A percentile compares a stretch with the other conserved stretches of the same genome.
Evolutionary conservation across 139 green algal species (phyloP).

Genomic region (Penium margaritaceum): DNA sequence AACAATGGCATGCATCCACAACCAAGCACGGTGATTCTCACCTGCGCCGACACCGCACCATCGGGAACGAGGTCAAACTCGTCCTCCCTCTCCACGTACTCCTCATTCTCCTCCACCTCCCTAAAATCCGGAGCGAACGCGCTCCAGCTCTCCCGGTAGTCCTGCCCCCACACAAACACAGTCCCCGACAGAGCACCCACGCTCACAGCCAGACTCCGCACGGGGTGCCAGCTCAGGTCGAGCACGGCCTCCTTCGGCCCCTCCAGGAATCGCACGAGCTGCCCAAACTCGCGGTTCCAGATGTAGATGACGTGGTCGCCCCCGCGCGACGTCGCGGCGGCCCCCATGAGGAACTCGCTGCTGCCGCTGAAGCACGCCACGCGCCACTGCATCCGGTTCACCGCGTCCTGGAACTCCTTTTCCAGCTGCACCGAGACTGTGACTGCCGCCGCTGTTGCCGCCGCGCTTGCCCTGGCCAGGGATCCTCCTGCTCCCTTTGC

Average conservation of each 20-base stretch:
- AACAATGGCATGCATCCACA: too few species aligned
- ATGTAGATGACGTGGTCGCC: conserved; percentile 52
- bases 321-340: conserved; percentile 33
- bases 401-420: conserved; percentile 60
- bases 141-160: conserved; percentile 80
- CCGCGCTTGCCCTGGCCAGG: too few species aligned
- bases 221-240: conserved; percentile 75
- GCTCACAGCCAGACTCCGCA: conserved; percentile 54
- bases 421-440: conserved; percentile 1
- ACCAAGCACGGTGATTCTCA: too few species aligned
- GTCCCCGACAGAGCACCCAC: conserved; percentile 53
- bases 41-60: too few species aligned
- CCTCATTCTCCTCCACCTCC: conserved; percentile 78
- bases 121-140: conserved; percentile 89
- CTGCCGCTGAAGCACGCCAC: conserved; percentile 55
- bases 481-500: too few species aligned
- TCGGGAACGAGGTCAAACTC: conserved; percentile 78
- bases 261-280: conserved; percentile 68
- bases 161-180: conserved; percentile 76
- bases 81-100: conserved; percentile 85
- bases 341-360: conserved; percentile 59
- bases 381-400: conserved; percentile 52
- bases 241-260: conserved; percentile 49
- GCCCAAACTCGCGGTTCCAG: conserved; percentile 38
- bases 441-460: too few species aligned